Evolutionary conservation across 1,139 yeast genomes (phyloP), one percentile per base, ranked within the genome.

Genomic region (Geotrichum carabidarum): DNA sequence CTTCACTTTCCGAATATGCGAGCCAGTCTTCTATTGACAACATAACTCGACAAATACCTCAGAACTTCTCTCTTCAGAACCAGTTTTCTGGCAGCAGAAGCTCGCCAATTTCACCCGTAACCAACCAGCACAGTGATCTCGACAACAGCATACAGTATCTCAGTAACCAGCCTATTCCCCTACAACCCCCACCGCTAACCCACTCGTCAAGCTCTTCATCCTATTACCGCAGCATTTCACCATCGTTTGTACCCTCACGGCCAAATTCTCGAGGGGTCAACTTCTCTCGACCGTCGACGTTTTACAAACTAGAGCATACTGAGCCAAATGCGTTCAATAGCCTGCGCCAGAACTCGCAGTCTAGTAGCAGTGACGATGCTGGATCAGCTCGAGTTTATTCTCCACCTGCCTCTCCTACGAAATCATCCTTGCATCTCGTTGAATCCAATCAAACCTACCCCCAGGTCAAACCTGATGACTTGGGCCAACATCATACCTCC

Each of bases 251-350:
- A 14, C 50, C 55, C 12, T 52, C 57, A 15, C 59, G 60, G 4
- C 50, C 58, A 5, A 45, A 54, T 5, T 58, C 61, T 15, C 54
- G 61, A 14, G 54, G 54, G 11, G 56, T 60, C 38, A 62, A 62
- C 57, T 62, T 62, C 47, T 62, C 65, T 8, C 57, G 65, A 31
- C 65, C 65, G 1, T 56, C 64, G 31, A 63, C 65, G 8, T 56
- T 62, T 48, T 63, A 62, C 54, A 60, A 59, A 34, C 49, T 52
- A 12, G 59, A 57, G 47, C 54, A 57, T 18, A 42, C 54, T 7
- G 48, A 50, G 17, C 34, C 54, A 18, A 35, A 41, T n/a, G 18
- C 48, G 14, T 42, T 52, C 14, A 50, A 43, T 17, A 15, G 40
- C 12, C 32, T 45, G 17, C 50, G 54, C 14, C 54, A 51, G 35